phyloP scores from a whole-genome alignment of 1,284 basidiomycete genomes.

The Neolentinus lepideus region DNA sequence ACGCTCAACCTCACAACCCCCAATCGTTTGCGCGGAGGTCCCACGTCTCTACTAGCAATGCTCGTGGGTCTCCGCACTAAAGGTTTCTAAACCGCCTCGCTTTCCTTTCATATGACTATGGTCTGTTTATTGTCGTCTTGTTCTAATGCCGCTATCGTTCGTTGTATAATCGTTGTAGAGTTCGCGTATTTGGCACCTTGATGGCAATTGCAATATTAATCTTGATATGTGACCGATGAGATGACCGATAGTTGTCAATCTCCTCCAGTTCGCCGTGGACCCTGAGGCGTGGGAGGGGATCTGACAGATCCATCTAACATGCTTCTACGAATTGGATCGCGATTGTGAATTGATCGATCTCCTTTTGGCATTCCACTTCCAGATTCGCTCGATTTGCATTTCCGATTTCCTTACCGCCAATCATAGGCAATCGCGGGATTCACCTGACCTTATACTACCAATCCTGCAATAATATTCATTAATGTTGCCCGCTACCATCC shows the following conservation, averaged over 20 bases:
- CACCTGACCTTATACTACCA: no score
- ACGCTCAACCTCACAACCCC: slow-evolving; percentile 26
- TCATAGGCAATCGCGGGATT: no score
- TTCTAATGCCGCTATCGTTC: neutral
- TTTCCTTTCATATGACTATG: neutral
- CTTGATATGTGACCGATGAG: neutral
- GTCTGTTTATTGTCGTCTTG: neutral
- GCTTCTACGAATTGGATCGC: neutral
- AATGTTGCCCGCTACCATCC: no score
- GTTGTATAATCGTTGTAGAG: neutral
- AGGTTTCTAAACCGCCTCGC: neutral
- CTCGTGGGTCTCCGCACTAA: slow-evolving; percentile 32
- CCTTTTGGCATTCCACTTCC: neutral
- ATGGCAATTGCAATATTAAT: neutral
- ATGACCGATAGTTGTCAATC: neutral
- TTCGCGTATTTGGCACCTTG: neutral
- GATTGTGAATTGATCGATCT: neutral
- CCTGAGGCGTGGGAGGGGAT: neutral
- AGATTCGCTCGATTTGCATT: neutral
- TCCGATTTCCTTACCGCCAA: neutral
- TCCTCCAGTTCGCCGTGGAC: neutral
- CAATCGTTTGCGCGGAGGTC: slow-evolving; percentile 54
- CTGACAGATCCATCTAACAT: neutral
- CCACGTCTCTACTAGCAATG: slow-evolving; percentile 29
- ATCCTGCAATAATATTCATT: no score